Conservation (phyloP, 2,329 filamentous ascomycete genomes). For the Penicillium sp. region DNA sequence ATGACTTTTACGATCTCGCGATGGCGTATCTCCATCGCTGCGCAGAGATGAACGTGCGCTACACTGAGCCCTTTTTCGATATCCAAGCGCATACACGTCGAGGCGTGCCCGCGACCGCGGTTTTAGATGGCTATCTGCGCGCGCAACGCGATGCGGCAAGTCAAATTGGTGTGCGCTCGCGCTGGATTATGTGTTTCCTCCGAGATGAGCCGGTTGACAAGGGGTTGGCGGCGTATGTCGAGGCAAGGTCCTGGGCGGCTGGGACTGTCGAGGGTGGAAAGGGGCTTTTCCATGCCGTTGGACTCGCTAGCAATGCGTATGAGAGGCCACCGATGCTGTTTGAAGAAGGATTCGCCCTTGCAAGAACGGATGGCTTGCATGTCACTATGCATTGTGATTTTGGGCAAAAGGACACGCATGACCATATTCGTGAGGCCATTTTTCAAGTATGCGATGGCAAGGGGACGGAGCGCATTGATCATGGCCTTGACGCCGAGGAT, state of each 20-base stretch:
- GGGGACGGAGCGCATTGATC: slow-evolving; percentile 44
- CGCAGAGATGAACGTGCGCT: slow-evolving; percentile 43
- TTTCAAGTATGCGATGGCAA: slow-evolving; percentile 35
- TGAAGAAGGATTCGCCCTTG: slow-evolving; percentile 41
- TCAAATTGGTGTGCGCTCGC: slow-evolving; percentile 33
- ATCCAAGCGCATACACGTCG: slow-evolving; percentile 46
- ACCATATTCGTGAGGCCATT: slow-evolving; percentile 45
- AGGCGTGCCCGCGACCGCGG: slow-evolving; percentile 33
- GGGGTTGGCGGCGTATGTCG: slow-evolving; percentile 43
- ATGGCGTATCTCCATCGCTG: slow-evolving; percentile 42
- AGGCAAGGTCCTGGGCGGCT: slow-evolving; percentile 40
- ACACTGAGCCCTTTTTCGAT: slow-evolving; percentile 49
- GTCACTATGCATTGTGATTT: slow-evolving; percentile 57
- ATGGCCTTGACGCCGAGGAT: slow-evolving; percentile 46
- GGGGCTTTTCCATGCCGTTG: slow-evolving; percentile 50
- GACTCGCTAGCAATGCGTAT: slow-evolving; percentile 52
- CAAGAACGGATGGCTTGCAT: slow-evolving; percentile 27
- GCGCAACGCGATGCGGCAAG: slow-evolving; percentile 35
- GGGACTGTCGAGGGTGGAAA: slow-evolving; percentile 29
- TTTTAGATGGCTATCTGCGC: slow-evolving; percentile 42
- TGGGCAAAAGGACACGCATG: slow-evolving; percentile 51
- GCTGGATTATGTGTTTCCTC: slow-evolving; percentile 49
- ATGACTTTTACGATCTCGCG: slow-evolving; percentile 46
- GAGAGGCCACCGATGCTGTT: slow-evolving; percentile 51
- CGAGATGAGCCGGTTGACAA: slow-evolving; percentile 44